phyloP scores from a whole-genome alignment of 2,329 filamentous ascomycete species.

The Neoscytalidium dimidiatum region DNA sequence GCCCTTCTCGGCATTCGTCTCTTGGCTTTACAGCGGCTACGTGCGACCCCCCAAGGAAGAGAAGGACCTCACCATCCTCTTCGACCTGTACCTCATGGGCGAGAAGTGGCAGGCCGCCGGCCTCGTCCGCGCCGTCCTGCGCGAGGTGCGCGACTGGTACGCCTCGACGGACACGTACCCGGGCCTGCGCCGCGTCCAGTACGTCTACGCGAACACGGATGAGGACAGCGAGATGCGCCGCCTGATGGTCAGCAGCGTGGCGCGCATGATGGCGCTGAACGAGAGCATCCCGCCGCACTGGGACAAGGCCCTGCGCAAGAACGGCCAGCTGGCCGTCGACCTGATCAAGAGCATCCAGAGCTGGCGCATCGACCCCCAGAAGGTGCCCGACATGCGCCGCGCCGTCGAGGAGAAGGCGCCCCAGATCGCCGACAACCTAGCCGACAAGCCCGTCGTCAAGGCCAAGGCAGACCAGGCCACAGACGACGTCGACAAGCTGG shows the following conservation, averaged over 20 bases:
- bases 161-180: slow-evolving; percentile 55
- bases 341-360: slow-evolving; percentile 57
- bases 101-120: slow-evolving; percentile 54
- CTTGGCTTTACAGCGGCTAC: slow-evolving; percentile 54
- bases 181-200: slow-evolving; percentile 54
- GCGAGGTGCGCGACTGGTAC: slow-evolving; percentile 54
- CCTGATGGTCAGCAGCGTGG: slow-evolving; percentile 51
- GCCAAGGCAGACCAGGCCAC: slow-evolving; percentile 27
- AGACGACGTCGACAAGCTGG: slow-evolving; percentile 29
- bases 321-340: slow-evolving; percentile 58
- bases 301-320: slow-evolving; percentile 57
- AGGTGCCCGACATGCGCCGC: slow-evolving; percentile 53
- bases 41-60: slow-evolving; percentile 52
- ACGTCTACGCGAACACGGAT: slow-evolving; percentile 53
- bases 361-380: slow-evolving; percentile 52
- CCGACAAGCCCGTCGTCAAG: slow-evolving; percentile 30
- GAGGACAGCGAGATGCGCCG: slow-evolving; percentile 50
- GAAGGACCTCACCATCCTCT: slow-evolving; percentile 51
- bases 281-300: slow-evolving; percentile 54
- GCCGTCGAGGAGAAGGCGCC: slow-evolving; percentile 39
- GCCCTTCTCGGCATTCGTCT: slow-evolving; percentile 54
- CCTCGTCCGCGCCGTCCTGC: slow-evolving; percentile 52
- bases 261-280: slow-evolving; percentile 52
- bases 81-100: slow-evolving; percentile 57
- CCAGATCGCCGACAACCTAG: slow-evolving; percentile 34